These are phyloP conservation scores for Lactifluus hygrophoroides DNA, from an alignment of 768 basidiomycete species.

Conservation along the genomic window DNA sequence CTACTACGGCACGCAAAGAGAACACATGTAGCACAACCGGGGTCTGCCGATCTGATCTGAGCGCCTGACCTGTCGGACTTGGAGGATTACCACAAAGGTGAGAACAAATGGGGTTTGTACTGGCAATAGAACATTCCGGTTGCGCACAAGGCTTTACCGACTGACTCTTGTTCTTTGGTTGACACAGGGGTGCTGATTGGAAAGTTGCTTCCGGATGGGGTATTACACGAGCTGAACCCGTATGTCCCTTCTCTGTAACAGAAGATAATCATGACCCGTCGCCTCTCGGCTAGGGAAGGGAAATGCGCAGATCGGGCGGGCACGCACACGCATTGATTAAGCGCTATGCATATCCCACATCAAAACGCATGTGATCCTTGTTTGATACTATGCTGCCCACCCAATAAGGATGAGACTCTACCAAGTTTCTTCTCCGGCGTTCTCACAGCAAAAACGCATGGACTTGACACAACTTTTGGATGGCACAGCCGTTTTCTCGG, in stretches of 20 bases:
- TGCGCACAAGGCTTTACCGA: background rate
- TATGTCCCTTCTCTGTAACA: slow-evolving; percentile 3
- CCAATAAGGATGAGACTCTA: slow-evolving; percentile 9
- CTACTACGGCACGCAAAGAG: slow-evolving; percentile 56
- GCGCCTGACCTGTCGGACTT: background rate
- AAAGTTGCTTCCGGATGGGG: slow-evolving; percentile 4
- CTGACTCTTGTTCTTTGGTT: slow-evolving; percentile 6
- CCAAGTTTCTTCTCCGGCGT: background rate
- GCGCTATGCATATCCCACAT: background rate
- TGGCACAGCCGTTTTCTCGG: slow-evolving; percentile 2
- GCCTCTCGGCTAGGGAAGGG: background rate
- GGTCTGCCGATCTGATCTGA: background rate
- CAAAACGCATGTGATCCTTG: background rate
- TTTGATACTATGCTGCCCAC: background rate
- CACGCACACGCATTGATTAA: background rate
- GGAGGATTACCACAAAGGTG: background rate
- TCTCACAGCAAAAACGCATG: slow-evolving; percentile 11
- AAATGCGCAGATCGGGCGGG: background rate
- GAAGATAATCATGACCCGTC: slow-evolving; percentile 1
- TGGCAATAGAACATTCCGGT: slow-evolving; percentile 7
- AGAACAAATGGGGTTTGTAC: slow-evolving; percentile 1
- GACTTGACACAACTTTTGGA: background rate
- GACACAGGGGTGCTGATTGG: slow-evolving; percentile 4
- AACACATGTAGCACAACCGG: slow-evolving; percentile 21
- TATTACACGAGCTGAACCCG: slow-evolving; percentile 7